Base-by-base conservation (phyloP, 75 land plant species). In the Pinus taeda region DNA sequence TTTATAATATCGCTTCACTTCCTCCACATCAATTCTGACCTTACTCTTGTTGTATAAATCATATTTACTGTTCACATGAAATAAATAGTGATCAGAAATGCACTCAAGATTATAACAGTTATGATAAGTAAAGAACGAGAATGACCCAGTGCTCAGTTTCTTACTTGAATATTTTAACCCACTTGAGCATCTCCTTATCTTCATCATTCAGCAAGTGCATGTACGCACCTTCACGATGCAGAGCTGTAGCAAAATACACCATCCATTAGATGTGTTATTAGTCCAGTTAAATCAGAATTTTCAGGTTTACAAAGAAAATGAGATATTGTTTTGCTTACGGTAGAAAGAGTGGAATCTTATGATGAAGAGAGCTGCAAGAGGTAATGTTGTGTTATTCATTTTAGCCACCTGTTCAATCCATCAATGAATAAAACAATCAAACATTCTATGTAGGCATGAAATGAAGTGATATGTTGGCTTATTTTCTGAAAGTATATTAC, bases 11-110 rank as follows among this genome's bases (percentile, higher is more conserved):
- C 92, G 97, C 73, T 90, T 92, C 74, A 92, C 95, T 60, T 86
- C 83, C 57, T 94, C 95, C 64, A 92, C 93, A 71, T 95, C 85
- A 26, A 92, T 72, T 5, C 87, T 29, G 7, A 90, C 90, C 76
- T 95, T 95, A 78, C 95, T 95, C 90, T 95, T 95, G 83, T 91
- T 89, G 85, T 95, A 95, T 11, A 95, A 85, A 57, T 95, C 98
- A 84, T 92, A 92, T 78, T 95, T 90, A 85, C 98, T 95, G 90
- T 76, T 45, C 75, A 55, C n/a, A 73, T 6, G n/a, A 29, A 73
- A 56, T 18, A 2, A 14, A 13, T 18, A 65, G 4, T 21, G 9
- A 13, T 7, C 22, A 65, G 29, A 30, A 65, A 21, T 18, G 0
- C 21, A 60, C 4, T 20, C 62, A 21, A 11, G 36, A 29, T 22